phyloP scores from a whole-genome alignment of 176 grass and related monocot genomes.

The Carex cristatella region DNA sequence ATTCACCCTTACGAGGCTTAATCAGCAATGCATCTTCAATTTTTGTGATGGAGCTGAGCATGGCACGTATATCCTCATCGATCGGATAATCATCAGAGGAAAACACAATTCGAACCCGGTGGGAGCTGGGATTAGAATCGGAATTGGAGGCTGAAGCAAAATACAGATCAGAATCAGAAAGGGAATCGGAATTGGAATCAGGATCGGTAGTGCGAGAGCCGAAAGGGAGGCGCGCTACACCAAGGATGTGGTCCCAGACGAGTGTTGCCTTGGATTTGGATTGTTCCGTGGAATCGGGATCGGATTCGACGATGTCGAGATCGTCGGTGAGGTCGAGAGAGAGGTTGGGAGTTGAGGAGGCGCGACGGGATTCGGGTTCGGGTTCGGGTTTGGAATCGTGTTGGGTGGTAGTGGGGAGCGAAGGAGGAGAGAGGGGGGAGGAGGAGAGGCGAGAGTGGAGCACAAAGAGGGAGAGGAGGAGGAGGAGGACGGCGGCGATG shows the following conservation, averaged over 20 bases:
- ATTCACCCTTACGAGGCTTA: constrained; percentile 43
- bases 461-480: constrained; percentile 72
- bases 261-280: constrained; percentile 26
- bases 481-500: constrained; percentile 52
- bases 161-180: not conserved
- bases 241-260: constrained; percentile 72
- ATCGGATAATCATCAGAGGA: constrained; percentile 85
- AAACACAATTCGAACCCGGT: constrained; percentile 36
- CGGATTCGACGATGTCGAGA: constrained; percentile 65
- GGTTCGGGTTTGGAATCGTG: not conserved
- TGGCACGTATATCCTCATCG: constrained; percentile 66
- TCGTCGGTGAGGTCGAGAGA: constrained; percentile 77
- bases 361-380: not conserved
- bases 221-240: constrained; percentile 77
- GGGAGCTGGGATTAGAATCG: constrained; percentile 6
- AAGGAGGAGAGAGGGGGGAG: constrained; percentile 38
- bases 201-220: constrained; percentile 29
- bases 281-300: constrained; percentile 13
- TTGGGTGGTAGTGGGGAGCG: constrained; percentile 8
- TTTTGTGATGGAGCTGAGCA: constrained; percentile 59
- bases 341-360: constrained; percentile 16
- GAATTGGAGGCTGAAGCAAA: constrained; percentile 12
- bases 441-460: constrained; percentile 68
- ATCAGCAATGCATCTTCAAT: constrained; percentile 83
- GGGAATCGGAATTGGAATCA: constrained; percentile 11